A percentile compares a stretch with the other conserved stretches of the same genome.
Conservation (phyloP, 2,329 filamentous ascomycete species). For the Fusarium penzigii region DNA sequence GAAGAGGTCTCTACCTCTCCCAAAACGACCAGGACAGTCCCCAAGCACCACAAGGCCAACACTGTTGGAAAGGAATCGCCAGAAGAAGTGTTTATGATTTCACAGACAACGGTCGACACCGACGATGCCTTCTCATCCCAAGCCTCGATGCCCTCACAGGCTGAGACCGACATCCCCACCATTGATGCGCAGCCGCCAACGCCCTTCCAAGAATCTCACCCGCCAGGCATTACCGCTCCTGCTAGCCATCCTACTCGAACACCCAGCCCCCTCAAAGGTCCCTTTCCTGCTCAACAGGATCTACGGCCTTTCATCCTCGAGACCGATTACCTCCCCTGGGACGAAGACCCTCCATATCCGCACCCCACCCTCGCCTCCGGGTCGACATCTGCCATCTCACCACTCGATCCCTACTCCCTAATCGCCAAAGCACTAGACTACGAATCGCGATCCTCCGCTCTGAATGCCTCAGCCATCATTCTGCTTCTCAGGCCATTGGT, state of each 20-base stretch:
- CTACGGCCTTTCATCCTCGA: conserved; percentile 50
- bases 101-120: conserved; percentile 45
- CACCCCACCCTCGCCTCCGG: conserved; percentile 36
- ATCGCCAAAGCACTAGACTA: conserved; percentile 56
- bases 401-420: conserved; percentile 57
- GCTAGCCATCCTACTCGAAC: conserved; percentile 17
- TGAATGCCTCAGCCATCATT: conserved; percentile 62
- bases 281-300: conserved; percentile 37
- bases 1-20: conserved; percentile 33
- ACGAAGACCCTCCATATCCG: conserved; percentile 56
- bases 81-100: conserved; percentile 46
- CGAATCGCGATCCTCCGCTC: conserved; percentile 55
- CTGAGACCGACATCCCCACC: conserved; percentile 13
- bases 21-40: conserved; percentile 13
- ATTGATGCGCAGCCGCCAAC: conserved; percentile 6
- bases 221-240: conserved; percentile 15
- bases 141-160: conserved; percentile 31
- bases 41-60: conserved; percentile 4
- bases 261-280: conserved; percentile 29
- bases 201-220: conserved; percentile 2
- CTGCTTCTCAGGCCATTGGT: conserved; percentile 60
- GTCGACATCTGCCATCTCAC: conserved; percentile 27
- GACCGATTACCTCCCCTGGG: conserved; percentile 61
- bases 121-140: conserved; percentile 37
- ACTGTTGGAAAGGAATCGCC: conserved; percentile 31